Evolutionary conservation across 2,329 filamentous ascomycete species (phyloP), one percentile per base, ranked within the genome.

Genomic region (Cyanodermella asteris): DNA sequence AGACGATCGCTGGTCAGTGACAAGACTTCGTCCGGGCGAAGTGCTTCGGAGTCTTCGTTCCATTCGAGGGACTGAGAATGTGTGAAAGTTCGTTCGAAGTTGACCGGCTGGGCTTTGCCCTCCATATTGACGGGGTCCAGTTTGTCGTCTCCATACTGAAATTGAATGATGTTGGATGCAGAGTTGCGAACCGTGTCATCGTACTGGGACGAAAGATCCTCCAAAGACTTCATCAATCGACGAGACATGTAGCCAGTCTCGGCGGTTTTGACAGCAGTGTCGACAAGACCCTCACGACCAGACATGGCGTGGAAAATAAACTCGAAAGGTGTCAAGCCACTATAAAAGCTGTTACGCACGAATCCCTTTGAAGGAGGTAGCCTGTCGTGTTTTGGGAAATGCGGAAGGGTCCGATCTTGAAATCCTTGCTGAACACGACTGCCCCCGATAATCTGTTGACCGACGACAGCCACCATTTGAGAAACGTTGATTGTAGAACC

Each of bases 161-260:
- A 94, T 44, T 97, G 87, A 3, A 97, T 81, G 31, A 97, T 74
- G 16, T 71, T 72, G 6, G 76, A 76, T 2, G 72, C 73, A 1
- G 82, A 93, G 15, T 84, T 94, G 28, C 87, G 69, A 1, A 97
- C 84, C 0, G 87, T 97, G 39, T 90, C 68, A 40, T 97, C 87
- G 40, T 97, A 97, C 39, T 81, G 70, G 1, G 77, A 80, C 1
- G 82, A 91, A 3, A 94, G 55, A 56, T 97, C 87, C 45, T 97
- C 87, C 24, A 97, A 53, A 3, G 80, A 91, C 51, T 97, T 97
- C 84, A 97, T 97, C 44, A 97, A 49, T 37, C 87, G 72, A 52
- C 87, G 72, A 34, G 84, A 94, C 87, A 97, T 97, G 53, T 97
- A 97, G 35, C 87, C 87, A 7, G 87, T 97, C 49, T 97, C 87